phyloP scores from a whole-genome alignment of 179 eudicot genomes.

The Beta macrorhiza region DNA sequence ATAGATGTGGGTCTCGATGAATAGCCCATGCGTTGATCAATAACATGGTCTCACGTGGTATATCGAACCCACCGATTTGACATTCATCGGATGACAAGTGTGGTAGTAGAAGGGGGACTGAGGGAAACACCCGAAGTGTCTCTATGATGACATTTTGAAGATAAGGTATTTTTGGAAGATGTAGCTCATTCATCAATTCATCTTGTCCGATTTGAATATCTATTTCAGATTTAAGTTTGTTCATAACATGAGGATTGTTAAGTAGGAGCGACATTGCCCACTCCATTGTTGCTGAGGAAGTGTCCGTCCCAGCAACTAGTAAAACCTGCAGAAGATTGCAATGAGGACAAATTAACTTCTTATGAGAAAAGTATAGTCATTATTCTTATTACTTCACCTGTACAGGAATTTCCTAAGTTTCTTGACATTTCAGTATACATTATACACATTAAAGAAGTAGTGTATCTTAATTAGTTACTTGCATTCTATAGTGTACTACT shows the following conservation, averaged over 20 bases:
- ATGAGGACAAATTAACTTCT: neutral
- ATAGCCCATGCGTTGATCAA: slow-evolving; percentile 61
- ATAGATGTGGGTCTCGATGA: slow-evolving; percentile 51
- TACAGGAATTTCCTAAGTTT: no score
- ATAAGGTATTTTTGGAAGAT: slow-evolving; percentile 41
- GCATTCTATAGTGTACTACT: no score
- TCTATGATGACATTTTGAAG: slow-evolving; percentile 46
- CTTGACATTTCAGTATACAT: no score
- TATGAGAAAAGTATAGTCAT: no score
- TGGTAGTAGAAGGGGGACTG: slow-evolving; percentile 48
- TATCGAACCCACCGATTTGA: slow-evolving; percentile 34
- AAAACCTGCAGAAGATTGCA: slow-evolving; percentile 32
- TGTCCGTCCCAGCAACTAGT: slow-evolving; percentile 58
- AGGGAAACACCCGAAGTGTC: slow-evolving; percentile 50
- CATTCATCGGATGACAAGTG: slow-evolving; percentile 52
- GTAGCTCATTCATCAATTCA: slow-evolving; percentile 36
- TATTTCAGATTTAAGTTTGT: slow-evolving; percentile 44
- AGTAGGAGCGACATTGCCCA: slow-evolving; percentile 74
- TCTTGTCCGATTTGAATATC: slow-evolving; percentile 35
- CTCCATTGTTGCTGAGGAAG: slow-evolving; percentile 52
- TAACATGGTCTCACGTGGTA: slow-evolving; percentile 50
- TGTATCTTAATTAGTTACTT: no score
- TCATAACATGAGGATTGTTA: slow-evolving; percentile 44
- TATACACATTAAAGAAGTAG: no score
- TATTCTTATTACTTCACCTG: no score